Evolutionary conservation across 495 filamentous ascomycete species (phyloP).

Genomic region (Aspergillus saccharolyticus): DNA sequence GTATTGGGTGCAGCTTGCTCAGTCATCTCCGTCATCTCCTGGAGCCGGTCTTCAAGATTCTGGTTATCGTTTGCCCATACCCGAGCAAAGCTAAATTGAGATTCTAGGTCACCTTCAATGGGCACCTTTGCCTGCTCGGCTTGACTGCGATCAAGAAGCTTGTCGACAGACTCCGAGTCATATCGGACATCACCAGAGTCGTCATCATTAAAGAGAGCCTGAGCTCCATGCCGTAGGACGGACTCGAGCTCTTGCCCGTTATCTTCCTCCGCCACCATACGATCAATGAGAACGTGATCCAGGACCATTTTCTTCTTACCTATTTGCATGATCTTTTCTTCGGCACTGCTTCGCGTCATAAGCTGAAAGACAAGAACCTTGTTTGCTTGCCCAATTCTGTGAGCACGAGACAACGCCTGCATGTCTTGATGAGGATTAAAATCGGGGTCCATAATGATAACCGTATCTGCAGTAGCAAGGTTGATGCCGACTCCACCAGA

Average conservation of each 20-base stretch:
- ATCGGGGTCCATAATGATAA: conserved; percentile 97
- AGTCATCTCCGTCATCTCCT: conserved; percentile 38
- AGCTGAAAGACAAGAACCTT: conserved; percentile 94
- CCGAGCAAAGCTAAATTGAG: conserved; percentile 82
- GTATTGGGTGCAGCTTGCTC: conserved; percentile 43
- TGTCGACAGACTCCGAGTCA: conserved; percentile 74
- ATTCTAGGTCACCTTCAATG: conserved; percentile 57
- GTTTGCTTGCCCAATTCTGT: conserved; percentile 92
- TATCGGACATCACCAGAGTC: conserved; percentile 64
- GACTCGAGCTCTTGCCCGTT: conserved; percentile 74
- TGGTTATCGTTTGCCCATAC: conserved; percentile 85
- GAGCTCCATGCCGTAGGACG: conserved; percentile 82
- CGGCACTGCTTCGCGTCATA: conserved; percentile 78
- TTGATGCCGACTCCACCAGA: conserved; percentile 98
- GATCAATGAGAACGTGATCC: conserved; percentile 89
- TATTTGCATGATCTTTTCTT: conserved; percentile 96
- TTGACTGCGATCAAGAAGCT: conserved; percentile 78
- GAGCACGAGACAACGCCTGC: conserved; percentile 88
- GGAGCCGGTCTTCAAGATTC: conserved; percentile 54
- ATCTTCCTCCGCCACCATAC: conserved; percentile 74
- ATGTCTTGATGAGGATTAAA: conserved; percentile 99
- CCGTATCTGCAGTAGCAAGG: conserved; percentile 92
- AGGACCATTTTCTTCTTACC: conserved; percentile 93
- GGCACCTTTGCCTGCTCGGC: conserved; percentile 63
- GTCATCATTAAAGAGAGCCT: conserved; percentile 77